phyloP scores from a whole-genome alignment of 352 stramenopile species.

The Pythium insidiosum region DNA sequence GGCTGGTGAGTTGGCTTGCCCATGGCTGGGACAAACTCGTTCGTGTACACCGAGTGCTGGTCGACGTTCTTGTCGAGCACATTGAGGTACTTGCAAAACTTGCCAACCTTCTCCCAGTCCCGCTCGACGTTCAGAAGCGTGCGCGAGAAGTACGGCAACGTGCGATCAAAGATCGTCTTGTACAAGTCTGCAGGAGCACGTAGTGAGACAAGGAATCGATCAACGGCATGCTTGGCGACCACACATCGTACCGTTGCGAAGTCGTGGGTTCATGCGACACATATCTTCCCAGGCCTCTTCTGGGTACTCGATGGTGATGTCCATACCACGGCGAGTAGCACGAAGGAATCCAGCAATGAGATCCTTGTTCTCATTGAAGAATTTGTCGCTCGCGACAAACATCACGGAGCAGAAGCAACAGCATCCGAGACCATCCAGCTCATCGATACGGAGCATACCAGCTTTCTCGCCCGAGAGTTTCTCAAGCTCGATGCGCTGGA shows the following conservation, averaged over 20 bases:
- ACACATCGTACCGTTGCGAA: constrained; percentile 31
- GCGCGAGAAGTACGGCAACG: constrained; percentile 40
- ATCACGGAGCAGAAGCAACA: constrained; percentile 53
- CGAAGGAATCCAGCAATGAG: constrained; percentile 30
- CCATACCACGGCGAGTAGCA: constrained; percentile 34
- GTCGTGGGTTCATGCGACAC: constrained; percentile 41
- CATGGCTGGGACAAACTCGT: constrained; percentile 41
- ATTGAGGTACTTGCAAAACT: constrained; percentile 47
- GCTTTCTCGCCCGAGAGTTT: constrained; percentile 39
- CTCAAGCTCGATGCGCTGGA: constrained; percentile 41
- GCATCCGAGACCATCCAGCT: constrained; percentile 38
- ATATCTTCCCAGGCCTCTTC: constrained; percentile 40
- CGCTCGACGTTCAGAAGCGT: constrained; percentile 38
- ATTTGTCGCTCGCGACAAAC: constrained; percentile 39
- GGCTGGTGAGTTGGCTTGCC: constrained; percentile 30
- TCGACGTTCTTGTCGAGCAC: constrained; percentile 31
- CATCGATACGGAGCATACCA: constrained; percentile 41
- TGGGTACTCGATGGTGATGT: constrained; percentile 42
- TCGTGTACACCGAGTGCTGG: constrained; percentile 48
- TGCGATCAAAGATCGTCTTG: constrained; percentile 42
- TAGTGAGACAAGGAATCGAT: too few relatives aligned
- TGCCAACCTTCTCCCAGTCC: constrained; percentile 47
- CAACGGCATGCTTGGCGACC: too few relatives aligned
- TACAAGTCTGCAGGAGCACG: constrained; percentile 39
- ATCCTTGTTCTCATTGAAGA: constrained; percentile 40